Conservation (phyloP, 192 early-diverging fungal genomes). For the Mortierella claussenii region DNA sequence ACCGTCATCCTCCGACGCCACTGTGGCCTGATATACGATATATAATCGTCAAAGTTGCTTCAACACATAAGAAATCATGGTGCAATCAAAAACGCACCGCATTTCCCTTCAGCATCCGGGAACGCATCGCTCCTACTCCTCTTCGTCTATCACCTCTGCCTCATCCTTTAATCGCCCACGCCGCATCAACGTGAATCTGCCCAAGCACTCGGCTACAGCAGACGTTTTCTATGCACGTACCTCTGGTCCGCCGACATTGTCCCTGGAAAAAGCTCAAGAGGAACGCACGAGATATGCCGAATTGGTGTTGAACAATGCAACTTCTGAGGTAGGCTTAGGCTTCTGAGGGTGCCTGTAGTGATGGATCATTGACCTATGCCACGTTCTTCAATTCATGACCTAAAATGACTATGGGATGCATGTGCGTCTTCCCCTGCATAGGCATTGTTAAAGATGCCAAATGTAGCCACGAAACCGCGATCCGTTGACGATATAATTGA, state of each 20-base stretch:
- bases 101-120: conserved; percentile 14
- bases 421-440: conserved; percentile 1
- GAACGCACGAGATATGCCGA: conserved; percentile 23
- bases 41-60: too few species aligned
- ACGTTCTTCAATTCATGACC: too few species aligned
- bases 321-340: conserved; percentile 27
- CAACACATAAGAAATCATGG: not conserved
- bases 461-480: conserved; percentile 35
- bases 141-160: conserved; percentile 14
- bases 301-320: conserved; percentile 21
- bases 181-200: conserved; percentile 34
- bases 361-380: too few species aligned
- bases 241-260: not conserved
- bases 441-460: conserved; percentile 45
- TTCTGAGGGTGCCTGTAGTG: not conserved
- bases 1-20: too few species aligned
- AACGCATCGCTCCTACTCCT: conserved; percentile 24
- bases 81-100: conserved; percentile 21
- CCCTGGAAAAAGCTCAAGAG: conserved; percentile 4
- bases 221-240: conserved; percentile 11
- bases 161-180: conserved; percentile 19
- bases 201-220: conserved; percentile 16
- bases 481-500: conserved; percentile 23
- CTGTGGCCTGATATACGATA: too few species aligned
- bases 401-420: too few species aligned